Conservation (phyloP, 441 rosid genomes). For the Omphalea diandra region DNA sequence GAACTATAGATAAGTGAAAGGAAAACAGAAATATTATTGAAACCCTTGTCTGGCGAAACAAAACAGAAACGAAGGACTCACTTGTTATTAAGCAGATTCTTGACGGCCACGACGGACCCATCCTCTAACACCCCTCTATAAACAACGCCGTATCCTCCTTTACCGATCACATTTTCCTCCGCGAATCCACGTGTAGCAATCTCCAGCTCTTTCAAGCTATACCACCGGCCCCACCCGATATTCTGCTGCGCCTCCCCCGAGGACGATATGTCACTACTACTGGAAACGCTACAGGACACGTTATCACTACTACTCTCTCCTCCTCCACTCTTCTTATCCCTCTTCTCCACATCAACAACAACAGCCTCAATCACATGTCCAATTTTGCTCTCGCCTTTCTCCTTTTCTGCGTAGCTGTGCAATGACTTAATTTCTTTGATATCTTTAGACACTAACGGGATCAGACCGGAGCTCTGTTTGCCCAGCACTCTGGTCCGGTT, state of each 20-base stretch:
- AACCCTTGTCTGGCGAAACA: slow-evolving; percentile 22
- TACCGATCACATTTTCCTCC: slow-evolving; percentile 79
- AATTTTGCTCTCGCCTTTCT: slow-evolving; percentile 28
- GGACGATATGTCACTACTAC: slow-evolving; percentile 53
- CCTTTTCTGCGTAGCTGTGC: slow-evolving; percentile 29
- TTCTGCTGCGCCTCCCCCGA: slow-evolving; percentile 46
- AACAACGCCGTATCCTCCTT: slow-evolving; percentile 92
- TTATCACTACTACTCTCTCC: too few species aligned
- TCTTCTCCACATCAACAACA: slow-evolving; percentile 7
- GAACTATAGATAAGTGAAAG: neutral
- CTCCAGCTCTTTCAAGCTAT: slow-evolving; percentile 75
- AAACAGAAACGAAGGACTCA: slow-evolving; percentile 31
- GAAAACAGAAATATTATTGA: neutral
- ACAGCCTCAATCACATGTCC: slow-evolving; percentile 28
- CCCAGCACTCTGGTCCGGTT: slow-evolving; percentile 46
- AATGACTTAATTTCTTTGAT: slow-evolving; percentile 56
- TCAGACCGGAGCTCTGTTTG: slow-evolving; percentile 65
- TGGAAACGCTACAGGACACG: slow-evolving; percentile 41
- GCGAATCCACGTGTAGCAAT: slow-evolving; percentile 72
- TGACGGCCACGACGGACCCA: slow-evolving; percentile 81
- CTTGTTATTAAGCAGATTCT: slow-evolving; percentile 85
- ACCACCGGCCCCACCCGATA: slow-evolving; percentile 95
- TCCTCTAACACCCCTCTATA: slow-evolving; percentile 69
- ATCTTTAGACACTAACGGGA: slow-evolving; percentile 75
- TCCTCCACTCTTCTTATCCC: slow-evolving; percentile 27